phyloP scores from a whole-genome alignment of 2,329 filamentous ascomycete species.

The Fusarium gaditjirri region DNA sequence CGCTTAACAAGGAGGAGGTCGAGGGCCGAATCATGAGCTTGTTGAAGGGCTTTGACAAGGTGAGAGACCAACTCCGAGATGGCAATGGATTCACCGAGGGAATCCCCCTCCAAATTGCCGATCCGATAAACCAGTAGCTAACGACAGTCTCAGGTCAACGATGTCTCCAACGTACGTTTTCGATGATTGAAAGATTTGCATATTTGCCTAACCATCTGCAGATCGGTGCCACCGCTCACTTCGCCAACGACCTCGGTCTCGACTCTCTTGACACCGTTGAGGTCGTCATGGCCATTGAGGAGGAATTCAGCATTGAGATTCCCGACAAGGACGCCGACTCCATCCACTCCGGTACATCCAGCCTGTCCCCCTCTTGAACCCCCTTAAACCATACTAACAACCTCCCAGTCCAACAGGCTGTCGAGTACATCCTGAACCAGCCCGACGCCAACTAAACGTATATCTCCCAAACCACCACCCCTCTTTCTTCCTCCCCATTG shows the following conservation, averaged over 20 bases:
- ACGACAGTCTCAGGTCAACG: constrained; percentile 69
- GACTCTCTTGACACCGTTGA: constrained; percentile 99
- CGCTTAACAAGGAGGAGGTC: constrained; percentile 84
- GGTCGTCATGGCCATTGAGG: constrained; percentile 99
- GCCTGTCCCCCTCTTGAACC: background rate
- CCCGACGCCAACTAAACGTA: constrained; percentile 79
- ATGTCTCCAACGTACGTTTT: constrained; percentile 68
- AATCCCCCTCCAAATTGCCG: background rate
- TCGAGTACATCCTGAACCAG: constrained; percentile 92
- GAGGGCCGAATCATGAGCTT: constrained; percentile 93
- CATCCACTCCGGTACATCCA: constrained; percentile 86
- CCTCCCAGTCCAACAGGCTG: constrained; percentile 84
- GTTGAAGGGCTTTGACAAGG: constrained; percentile 96
- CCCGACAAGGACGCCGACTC: constrained; percentile 95
- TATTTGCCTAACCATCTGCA: constrained; percentile 52
- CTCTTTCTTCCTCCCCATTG: constrained; percentile 33
- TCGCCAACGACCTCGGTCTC: constrained; percentile 95
- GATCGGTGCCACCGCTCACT: constrained; percentile 88
- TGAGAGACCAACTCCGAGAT: constrained; percentile 29
- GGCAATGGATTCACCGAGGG: constrained; percentile 1
- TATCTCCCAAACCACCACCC: constrained; percentile 14
- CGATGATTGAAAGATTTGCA: background rate
- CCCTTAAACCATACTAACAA: background rate
- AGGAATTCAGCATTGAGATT: constrained; percentile 93
- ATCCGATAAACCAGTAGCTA: constrained; percentile 37